These are phyloP conservation scores for Xanthoparmelia taractica DNA, from an alignment of 495 filamentous ascomycete genomes.

Conservation along the genomic window DNA sequence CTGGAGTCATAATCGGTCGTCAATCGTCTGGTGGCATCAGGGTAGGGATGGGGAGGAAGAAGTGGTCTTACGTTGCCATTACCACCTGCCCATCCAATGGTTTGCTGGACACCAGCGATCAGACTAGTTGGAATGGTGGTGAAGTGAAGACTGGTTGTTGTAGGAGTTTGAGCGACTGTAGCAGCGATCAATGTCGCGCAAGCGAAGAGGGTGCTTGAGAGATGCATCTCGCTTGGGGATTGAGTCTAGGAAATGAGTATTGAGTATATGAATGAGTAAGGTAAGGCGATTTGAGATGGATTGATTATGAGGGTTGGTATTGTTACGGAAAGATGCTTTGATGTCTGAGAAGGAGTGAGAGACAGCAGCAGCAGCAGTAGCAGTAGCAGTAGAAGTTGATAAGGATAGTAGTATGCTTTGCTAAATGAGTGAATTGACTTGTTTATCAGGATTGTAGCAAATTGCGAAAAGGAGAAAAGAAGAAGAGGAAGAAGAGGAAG, in stretches of 20 bases:
- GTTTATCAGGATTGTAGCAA: neutral
- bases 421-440: neutral
- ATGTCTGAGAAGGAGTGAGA: no score
- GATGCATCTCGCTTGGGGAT: neutral
- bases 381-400: no score
- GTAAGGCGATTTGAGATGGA: no score
- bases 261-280: conserved; percentile 8
- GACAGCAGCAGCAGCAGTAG: no score
- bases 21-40: neutral
- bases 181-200: conserved; percentile 31
- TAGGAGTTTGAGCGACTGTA: conserved; percentile 28
- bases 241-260: neutral
- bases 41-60: neutral
- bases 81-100: conserved; percentile 38
- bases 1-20: neutral
- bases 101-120: conserved; percentile 32
- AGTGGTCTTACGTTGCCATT: conserved; percentile 28
- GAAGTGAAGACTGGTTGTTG: conserved; percentile 31
- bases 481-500: neutral
- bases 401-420: no score
- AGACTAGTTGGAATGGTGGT: conserved; percentile 38
- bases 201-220: conserved; percentile 30
- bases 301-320: no score
- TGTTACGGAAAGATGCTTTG: no score
- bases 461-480: neutral